Evolutionary conservation across 1,284 basidiomycete genomes (phyloP), one percentile per base, ranked within the genome.

Genomic region (Papiliotrema terrestris): DNA sequence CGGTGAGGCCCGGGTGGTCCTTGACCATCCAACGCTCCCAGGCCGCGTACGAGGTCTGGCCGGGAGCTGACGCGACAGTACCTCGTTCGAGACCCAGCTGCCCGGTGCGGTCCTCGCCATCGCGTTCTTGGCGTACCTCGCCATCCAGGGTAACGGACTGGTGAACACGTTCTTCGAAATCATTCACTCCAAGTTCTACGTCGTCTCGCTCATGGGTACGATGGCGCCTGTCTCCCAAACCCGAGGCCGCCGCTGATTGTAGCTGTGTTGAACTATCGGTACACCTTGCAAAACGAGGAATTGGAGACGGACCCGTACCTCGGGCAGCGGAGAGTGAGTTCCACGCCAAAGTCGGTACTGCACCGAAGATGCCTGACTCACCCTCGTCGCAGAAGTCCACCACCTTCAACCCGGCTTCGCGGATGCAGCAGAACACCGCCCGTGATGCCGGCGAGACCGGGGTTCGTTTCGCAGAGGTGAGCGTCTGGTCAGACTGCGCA

Each of bases 131-230:
- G 19, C 45, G 4, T 25, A 20, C n/a, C 45, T 25, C 22, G 44
- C 19, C 4, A n/a, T 45, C 19, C n/a, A 35, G 15, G 15, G 19
- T 19, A 6, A 14, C 25, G 23, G 26, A 6, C 35, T 36, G 17
- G 6, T 45, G 13, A 46, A 45, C 32, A 22, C 26, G 11, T 46
- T 52, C 35, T 52, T 23, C 25, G 25, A 35, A 9, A 19, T 52
- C 19, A 20, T 26, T 19, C 51, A 45, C 37, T 20, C 51, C 11
- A 52, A 52, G 51, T 9, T 46, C 5, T 52, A 52, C 39, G 36
- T 52, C 51, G 20, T 23, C 1, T 45, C 43, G n/a, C 32, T 52
- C 29, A 19, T 52, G 3, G 51, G 51, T 52, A 29, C n/a, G 50
- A 13, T 2, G 13, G 8, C 38, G 9, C 20, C n/a, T n/a, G n/a